Evolutionary conservation across 2,329 filamentous ascomycete genomes (phyloP), one percentile per base, ranked within the genome.

Genomic region (Stemphylium vesicarium): DNA sequence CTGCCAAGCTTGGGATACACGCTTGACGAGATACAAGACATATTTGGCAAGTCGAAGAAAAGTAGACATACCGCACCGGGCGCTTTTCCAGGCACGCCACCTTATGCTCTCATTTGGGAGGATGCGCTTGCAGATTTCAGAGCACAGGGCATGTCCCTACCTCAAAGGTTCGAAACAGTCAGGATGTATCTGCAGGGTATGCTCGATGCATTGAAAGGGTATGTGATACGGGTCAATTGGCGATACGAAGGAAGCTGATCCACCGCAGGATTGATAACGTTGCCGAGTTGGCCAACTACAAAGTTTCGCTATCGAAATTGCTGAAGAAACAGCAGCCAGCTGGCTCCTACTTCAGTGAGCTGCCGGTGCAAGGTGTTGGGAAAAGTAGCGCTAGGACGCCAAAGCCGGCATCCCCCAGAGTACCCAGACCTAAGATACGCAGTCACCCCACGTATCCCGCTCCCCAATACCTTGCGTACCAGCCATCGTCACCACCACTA

Each of bases 41-140:
- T 73, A 54, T 75, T 75, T 59, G 78, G 74, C 36, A 67, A 78
- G 72, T 64, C 70, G 16, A 71, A 70, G 55, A 65, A 60, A 44
- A 66, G 61, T 16, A 64, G 43, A 40, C 52, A 64, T 50, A 38
- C 56, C 29, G 60, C 64, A 43, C 73, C 73, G 55, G 64, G 67
- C 64, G 72, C 73, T 18, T 75, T 73, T 48, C 72, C 72, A 31
- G 74, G 75, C 24, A 74, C 70, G 38, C 71, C 75, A 36, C 66
- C 76, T 26, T 82, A 82, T 62, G 75, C 77, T 51, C 72, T 77
- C 24, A 79, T 81, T 24, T 87, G 84, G 84, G 70, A 78, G 33
- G 77, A 81, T 40, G 70, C 85, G 31, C 73, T 77, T 55, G 64
- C 73, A 11, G 77, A 78, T 44, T 79, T 85, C 59, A 77, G 75